Percentiles rank a stretch among this genome's conserved stretches.
Conservation (phyloP, 108 stramenopile genomes). For the Cyclotella sp. region DNA sequence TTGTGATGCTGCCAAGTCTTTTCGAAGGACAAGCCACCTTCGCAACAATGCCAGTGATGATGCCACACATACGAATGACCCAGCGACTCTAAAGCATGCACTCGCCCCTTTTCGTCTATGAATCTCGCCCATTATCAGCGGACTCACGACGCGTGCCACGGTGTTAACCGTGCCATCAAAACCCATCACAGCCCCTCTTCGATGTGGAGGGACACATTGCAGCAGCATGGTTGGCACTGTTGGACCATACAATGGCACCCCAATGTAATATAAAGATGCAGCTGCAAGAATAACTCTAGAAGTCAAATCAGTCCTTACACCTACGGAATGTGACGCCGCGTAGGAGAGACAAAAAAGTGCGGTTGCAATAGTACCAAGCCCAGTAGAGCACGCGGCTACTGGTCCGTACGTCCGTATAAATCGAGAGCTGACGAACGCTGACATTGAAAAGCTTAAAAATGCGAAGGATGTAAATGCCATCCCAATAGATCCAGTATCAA, state of each 20-base stretch:
- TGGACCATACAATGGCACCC: constrained; percentile 83
- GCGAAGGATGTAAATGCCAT: constrained; percentile 71
- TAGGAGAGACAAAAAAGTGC: constrained; percentile 61
- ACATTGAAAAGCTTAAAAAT: constrained; percentile 69
- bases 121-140: constrained; percentile 71
- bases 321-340: constrained; percentile 43
- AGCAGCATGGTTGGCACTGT: constrained; percentile 81
- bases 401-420: constrained; percentile 64
- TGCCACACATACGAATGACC: constrained; percentile 48
- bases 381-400: constrained; percentile 67
- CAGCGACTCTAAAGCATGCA: constrained; percentile 68
- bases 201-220: constrained; percentile 72
- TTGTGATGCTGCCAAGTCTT: constrained; percentile 17
- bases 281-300: constrained; percentile 45
- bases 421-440: constrained; percentile 53
- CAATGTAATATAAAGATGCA: constrained; percentile 71
- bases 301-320: constrained; percentile 22
- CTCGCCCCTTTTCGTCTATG: constrained; percentile 61
- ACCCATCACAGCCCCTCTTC: constrained; percentile 75
- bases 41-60: constrained; percentile 59
- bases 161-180: constrained; percentile 80
- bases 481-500: constrained; percentile 66
- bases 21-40: constrained; percentile 60
- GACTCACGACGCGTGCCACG: constrained; percentile 64
- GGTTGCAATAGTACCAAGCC: constrained; percentile 62